phyloP scores from a whole-genome alignment of 2,329 filamentous ascomycete genomes.

The Cryphonectria naterciae region DNA sequence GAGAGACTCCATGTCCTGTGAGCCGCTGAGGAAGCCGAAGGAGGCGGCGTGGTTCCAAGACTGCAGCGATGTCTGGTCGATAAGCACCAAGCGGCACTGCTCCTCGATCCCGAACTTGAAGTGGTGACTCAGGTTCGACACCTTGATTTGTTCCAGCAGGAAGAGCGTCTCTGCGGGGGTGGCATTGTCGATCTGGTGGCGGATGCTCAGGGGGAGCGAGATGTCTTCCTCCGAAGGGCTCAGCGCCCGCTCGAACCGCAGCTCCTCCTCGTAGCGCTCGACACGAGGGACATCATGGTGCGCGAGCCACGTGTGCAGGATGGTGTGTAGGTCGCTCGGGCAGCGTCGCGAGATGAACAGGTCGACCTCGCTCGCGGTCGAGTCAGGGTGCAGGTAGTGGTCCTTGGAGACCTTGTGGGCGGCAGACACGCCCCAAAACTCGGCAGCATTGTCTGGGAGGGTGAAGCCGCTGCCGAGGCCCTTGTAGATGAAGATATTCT shows the following conservation, averaged over 20 bases:
- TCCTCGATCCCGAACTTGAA: constrained; percentile 36
- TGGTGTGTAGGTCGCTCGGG: constrained; percentile 37
- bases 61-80: constrained; percentile 35
- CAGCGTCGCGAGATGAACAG: constrained; percentile 43
- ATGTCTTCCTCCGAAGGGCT: constrained; percentile 2
- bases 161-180: constrained; percentile 39
- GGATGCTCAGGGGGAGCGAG: constrained; percentile 37
- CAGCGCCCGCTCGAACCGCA: constrained; percentile 34
- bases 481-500: constrained; percentile 37
- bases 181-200: constrained; percentile 34
- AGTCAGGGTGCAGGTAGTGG: constrained; percentile 24
- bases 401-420: constrained; percentile 19
- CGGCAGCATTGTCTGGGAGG: constrained; percentile 35
- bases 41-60: constrained; percentile 38
- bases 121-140: constrained; percentile 32
- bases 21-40: constrained; percentile 34
- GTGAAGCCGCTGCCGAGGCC: constrained; percentile 44
- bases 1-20: constrained; percentile 35
- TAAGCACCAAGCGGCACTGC: constrained; percentile 35
- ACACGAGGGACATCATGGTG: constrained; percentile 41
- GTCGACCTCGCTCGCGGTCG: constrained; percentile 32
- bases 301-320: constrained; percentile 45
- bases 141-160: constrained; percentile 39
- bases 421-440: constrained; percentile 42
- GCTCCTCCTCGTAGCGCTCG: constrained; percentile 40